Percentiles rank a stretch among this genome's conserved stretches.
phyloP scores from a whole-genome alignment of 2,329 filamentous ascomycete genomes.

The Xylaria digitata region DNA sequence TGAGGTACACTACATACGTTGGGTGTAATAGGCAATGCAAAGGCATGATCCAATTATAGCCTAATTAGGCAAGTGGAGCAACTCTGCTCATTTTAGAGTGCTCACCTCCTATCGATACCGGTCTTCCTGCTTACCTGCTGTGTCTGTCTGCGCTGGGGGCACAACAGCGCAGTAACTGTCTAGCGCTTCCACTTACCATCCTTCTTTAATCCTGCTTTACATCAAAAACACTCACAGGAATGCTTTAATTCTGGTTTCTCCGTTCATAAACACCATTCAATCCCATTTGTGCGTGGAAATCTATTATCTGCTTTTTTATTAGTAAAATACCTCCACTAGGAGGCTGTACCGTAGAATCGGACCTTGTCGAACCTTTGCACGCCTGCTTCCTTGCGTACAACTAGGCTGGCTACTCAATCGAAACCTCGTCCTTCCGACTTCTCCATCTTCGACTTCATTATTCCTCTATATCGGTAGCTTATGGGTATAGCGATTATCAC shows the following conservation, averaged over 20 bases:
- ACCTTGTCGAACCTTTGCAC: background rate
- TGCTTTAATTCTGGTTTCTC: background rate
- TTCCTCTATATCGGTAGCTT: background rate
- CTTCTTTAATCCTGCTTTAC: conserved; percentile 9
- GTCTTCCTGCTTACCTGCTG: conserved; percentile 4
- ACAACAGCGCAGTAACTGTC: too few species aligned
- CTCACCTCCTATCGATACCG: conserved; percentile 9
- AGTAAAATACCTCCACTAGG: background rate
- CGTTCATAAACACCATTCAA: background rate
- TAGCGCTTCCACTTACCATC: conserved; percentile 2
- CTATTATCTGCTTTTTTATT: background rate
- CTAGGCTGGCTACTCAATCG: background rate
- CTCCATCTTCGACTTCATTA: background rate
- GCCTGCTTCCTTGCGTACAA: background rate
- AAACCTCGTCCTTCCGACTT: background rate
- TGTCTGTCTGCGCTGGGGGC: too few species aligned
- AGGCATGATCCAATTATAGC: conserved; percentile 12
- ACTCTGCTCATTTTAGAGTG: conserved; percentile 12
- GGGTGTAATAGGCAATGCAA: too few species aligned
- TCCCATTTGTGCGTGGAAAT: background rate
- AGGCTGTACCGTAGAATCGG: background rate
- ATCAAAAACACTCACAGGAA: conserved; percentile 1
- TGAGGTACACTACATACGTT: too few species aligned
- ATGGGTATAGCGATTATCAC: background rate
- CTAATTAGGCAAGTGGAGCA: conserved; percentile 31